Conservation (phyloP, 345 rosid genomes). For the Ceriops tagal region DNA sequence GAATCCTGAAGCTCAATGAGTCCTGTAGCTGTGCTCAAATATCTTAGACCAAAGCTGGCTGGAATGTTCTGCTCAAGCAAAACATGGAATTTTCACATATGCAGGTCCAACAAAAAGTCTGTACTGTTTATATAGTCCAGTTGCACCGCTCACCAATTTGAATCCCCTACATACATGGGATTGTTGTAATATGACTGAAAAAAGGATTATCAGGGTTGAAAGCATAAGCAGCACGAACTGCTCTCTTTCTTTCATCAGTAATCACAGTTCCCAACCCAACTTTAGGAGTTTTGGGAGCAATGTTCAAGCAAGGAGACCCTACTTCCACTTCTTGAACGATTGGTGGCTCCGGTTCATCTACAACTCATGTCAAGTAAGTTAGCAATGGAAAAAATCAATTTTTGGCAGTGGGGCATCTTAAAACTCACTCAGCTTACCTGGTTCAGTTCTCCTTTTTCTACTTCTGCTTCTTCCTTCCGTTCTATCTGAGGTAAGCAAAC, state of each 20-base stretch:
- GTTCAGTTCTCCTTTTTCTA: background rate
- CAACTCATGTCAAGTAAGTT: conserved; percentile 4
- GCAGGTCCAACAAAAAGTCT: background rate
- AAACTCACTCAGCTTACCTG: background rate
- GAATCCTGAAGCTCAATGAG: conserved; percentile 38
- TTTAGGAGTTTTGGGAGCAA: background rate
- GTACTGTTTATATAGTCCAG: background rate
- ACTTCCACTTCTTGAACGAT: conserved; percentile 6
- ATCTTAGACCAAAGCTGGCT: conserved; percentile 38
- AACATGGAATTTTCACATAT: background rate
- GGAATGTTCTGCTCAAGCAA: conserved; percentile 46
- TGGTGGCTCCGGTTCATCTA: conserved; percentile 1
- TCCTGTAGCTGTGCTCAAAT: conserved; percentile 37
- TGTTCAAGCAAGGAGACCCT: background rate
- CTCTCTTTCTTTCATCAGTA: conserved; percentile 25
- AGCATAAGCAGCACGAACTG: conserved; percentile 28
- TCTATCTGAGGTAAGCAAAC: background rate
- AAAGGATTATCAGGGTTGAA: conserved; percentile 36
- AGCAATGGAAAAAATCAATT: no score
- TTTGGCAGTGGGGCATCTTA: no score
- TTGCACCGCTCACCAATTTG: conserved; percentile 29
- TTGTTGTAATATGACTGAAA: conserved; percentile 35
- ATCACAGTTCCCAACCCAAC: conserved; percentile 31
- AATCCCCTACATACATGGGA: conserved; percentile 35
- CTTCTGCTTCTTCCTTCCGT: background rate